phyloP scores from a whole-genome alignment of 257 asterid species.

The Dorcoceras hygrometricum region DNA sequence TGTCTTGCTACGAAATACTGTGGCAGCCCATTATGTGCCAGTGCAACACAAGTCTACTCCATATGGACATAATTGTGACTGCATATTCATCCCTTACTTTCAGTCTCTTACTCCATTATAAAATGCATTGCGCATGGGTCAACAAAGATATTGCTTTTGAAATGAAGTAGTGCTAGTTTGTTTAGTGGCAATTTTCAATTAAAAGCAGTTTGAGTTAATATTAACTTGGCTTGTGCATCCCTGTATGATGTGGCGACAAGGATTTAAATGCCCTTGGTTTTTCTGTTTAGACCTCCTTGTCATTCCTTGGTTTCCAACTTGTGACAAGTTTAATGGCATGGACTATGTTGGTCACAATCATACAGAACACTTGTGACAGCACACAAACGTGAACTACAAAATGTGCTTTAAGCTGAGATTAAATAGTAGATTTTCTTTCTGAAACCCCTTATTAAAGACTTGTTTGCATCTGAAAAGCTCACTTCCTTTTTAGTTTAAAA shows the following conservation, averaged over 20 bases:
- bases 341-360: background rate
- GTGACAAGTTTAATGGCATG: background rate
- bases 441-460: background rate
- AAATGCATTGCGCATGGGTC: constrained; percentile 8
- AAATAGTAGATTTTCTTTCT: background rate
- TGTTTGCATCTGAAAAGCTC: background rate
- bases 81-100: constrained; percentile 10
- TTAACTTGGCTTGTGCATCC: background rate
- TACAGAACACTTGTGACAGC: background rate
- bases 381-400: background rate
- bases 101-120: background rate
- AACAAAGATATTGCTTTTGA: constrained; percentile 16
- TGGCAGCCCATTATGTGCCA: background rate
- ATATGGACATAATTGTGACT: background rate
- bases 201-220: background rate
- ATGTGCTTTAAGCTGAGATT: background rate
- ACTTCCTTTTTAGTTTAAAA: background rate
- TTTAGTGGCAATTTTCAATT: background rate
- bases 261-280: too few relatives aligned
- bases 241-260: background rate
- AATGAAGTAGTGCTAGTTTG: constrained; percentile 4
- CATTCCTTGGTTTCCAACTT: background rate
- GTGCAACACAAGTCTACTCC: background rate
- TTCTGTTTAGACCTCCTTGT: background rate
- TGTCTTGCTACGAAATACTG: background rate